Percentiles rank a stretch among this genome's conserved stretches.
Conservation (phyloP, 1,284 basidiomycete genomes). For the Leccinum glutinopallens region DNA sequence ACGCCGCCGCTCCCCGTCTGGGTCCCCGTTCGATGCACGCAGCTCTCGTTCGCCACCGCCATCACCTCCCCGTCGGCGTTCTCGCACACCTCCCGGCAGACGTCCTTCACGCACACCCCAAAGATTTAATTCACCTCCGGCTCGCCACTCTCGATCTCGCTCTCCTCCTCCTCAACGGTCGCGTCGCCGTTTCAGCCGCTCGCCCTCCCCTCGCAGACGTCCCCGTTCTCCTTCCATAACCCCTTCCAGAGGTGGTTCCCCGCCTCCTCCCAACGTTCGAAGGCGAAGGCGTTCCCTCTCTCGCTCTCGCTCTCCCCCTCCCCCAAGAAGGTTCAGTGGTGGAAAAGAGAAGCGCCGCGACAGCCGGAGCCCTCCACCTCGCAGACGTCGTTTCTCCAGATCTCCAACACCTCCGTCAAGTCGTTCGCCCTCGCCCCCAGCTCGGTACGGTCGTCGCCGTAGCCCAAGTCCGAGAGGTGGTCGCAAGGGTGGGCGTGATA, state of each 20-base stretch:
- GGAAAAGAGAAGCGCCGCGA: constrained; percentile 43
- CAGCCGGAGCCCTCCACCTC: constrained; percentile 60
- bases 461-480: constrained; percentile 40
- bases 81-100: constrained; percentile 36
- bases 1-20: constrained; percentile 35
- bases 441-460: constrained; percentile 34
- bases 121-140: constrained; percentile 23
- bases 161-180: constrained; percentile 31
- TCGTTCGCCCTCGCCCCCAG: constrained; percentile 45
- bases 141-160: constrained; percentile 34
- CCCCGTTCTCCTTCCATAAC: constrained; percentile 40
- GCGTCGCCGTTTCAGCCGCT: constrained; percentile 32
- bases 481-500: constrained; percentile 31
- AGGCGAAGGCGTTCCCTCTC: constrained; percentile 44
- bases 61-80: constrained; percentile 36
- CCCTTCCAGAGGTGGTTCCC: constrained; percentile 30
- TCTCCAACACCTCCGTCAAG: constrained; percentile 40
- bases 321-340: constrained; percentile 44
- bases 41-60: constrained; percentile 50
- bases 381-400: constrained; percentile 53
- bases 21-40: constrained; percentile 37
- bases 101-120: constrained; percentile 40
- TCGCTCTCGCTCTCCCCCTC: constrained; percentile 43
- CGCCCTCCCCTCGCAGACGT: constrained; percentile 39
- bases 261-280: constrained; percentile 45